These are phyloP conservation scores for Alternaria sp. DNA, from an alignment of 2,329 filamentous ascomycete genomes.

Conservation along the genomic window DNA sequence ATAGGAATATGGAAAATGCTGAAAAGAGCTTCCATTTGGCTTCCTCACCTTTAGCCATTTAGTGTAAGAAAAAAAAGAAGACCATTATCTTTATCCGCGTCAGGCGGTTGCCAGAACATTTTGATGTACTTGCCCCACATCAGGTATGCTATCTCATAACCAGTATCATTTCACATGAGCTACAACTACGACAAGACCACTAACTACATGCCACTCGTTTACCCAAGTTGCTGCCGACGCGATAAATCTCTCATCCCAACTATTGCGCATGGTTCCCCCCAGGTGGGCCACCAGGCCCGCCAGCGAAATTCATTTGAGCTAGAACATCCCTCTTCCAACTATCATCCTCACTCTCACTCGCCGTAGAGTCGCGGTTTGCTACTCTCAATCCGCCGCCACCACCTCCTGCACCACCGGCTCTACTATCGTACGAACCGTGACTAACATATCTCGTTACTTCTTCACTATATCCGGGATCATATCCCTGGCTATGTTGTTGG, in stretches of 20 bases:
- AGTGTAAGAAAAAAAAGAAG: not conserved
- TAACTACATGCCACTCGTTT: not conserved
- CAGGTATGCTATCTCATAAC: not conserved
- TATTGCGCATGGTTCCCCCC: conserved; percentile 8
- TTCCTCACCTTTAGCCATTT: not conserved
- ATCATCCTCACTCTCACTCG: conserved; percentile 29
- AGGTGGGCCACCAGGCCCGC: not conserved
- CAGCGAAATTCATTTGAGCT: conserved; percentile 26
- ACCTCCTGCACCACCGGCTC: conserved; percentile 24
- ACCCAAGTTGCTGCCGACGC: not conserved
- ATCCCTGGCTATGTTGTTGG: conserved; percentile 12
- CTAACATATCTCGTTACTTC: conserved; percentile 10
- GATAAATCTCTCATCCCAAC: not conserved
- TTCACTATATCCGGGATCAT: conserved; percentile 9
- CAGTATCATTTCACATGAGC: not conserved
- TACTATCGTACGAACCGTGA: conserved; percentile 14
- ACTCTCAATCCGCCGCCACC: conserved; percentile 54
- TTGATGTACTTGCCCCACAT: not conserved
- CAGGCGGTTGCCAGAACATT: not conserved
- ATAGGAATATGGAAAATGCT: not conserved
- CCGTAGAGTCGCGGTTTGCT: conserved; percentile 50
- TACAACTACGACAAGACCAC: not conserved
- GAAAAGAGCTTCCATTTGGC: not conserved
- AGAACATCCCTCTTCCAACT: conserved; percentile 26
- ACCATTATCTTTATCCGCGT: not conserved